phyloP scores from a whole-genome alignment of 129 eudicot species.

The Tagetes erecta region DNA sequence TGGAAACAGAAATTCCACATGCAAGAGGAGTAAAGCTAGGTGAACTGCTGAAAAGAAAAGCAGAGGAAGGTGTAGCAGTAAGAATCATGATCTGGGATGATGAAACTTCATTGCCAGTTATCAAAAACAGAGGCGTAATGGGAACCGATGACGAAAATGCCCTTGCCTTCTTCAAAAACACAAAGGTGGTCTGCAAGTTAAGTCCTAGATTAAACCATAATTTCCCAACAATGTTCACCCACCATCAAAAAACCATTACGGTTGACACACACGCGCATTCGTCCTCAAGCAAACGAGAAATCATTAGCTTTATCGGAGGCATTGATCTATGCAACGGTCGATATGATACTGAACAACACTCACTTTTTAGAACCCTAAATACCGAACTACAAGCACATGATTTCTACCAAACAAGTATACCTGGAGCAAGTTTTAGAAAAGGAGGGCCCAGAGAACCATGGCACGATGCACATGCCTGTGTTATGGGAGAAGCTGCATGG shows the following conservation, averaged over 20 bases:
- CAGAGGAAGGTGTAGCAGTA: constrained; percentile 94
- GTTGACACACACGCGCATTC: constrained; percentile 53
- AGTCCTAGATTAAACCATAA: constrained; percentile 69
- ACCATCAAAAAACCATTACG: constrained; percentile 89
- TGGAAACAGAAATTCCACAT: constrained; percentile 74
- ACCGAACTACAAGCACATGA: constrained; percentile 71
- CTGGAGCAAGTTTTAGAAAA: constrained; percentile 71
- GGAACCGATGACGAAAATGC: constrained; percentile 78
- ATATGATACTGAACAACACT: constrained; percentile 85
- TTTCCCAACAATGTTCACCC: constrained; percentile 81
- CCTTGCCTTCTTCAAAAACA: constrained; percentile 67
- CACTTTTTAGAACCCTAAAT: constrained; percentile 68
- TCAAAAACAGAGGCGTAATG: constrained; percentile 91
- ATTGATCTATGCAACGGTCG: constrained; percentile 91
- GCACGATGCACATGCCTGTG: constrained; percentile 90
- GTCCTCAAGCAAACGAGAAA: constrained; percentile 64
- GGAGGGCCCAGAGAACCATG: constrained; percentile 99
- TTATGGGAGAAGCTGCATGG: constrained; percentile 73
- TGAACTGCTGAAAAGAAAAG: constrained; percentile 72
- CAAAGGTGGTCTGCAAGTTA: constrained; percentile 74
- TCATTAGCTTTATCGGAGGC: constrained; percentile 75
- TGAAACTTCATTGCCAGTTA: constrained; percentile 80
- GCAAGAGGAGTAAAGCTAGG: constrained; percentile 86
- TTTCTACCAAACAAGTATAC: constrained; percentile 76
- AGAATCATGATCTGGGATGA: constrained; percentile 90